phyloP scores from a whole-genome alignment of 306 rosid species.

The Herpetospermum pedunculosum region DNA sequence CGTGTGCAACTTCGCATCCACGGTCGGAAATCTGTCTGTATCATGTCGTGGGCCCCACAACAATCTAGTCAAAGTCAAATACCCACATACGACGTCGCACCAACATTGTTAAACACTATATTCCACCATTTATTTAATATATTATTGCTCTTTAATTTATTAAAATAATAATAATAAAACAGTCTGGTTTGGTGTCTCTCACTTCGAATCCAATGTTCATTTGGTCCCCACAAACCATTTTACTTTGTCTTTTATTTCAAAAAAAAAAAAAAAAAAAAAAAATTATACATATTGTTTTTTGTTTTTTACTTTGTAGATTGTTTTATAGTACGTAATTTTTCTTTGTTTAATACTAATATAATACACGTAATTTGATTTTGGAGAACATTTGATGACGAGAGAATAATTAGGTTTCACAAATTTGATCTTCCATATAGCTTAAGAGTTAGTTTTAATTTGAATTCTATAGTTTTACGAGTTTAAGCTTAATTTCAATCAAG shows the following conservation, averaged over 20 bases:
- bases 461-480: too few relatives aligned
- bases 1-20: constrained; percentile 9
- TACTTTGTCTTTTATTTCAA: neutral
- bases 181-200: neutral
- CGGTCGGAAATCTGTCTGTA: constrained; percentile 24
- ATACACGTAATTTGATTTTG: neutral
- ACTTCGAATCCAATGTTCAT: constrained; percentile 1
- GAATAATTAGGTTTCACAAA: too few relatives aligned
- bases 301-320: neutral
- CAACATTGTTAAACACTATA: neutral
- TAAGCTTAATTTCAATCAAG: too few relatives aligned
- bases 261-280: too few relatives aligned
- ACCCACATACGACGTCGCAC: neutral
- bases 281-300: too few relatives aligned
- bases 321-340: neutral
- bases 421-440: too few relatives aligned
- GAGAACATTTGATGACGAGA: neutral
- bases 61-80: neutral
- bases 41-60: constrained; percentile 1
- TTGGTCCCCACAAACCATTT: neutral
- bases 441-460: too few relatives aligned
- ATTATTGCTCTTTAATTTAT: neutral
- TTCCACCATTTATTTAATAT: neutral
- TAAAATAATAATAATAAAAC: neutral
- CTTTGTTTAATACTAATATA: neutral